Evolutionary conservation across 2,329 filamentous ascomycete species (phyloP).

Genomic region (Paraphaeosphaeria sporulosa): DNA sequence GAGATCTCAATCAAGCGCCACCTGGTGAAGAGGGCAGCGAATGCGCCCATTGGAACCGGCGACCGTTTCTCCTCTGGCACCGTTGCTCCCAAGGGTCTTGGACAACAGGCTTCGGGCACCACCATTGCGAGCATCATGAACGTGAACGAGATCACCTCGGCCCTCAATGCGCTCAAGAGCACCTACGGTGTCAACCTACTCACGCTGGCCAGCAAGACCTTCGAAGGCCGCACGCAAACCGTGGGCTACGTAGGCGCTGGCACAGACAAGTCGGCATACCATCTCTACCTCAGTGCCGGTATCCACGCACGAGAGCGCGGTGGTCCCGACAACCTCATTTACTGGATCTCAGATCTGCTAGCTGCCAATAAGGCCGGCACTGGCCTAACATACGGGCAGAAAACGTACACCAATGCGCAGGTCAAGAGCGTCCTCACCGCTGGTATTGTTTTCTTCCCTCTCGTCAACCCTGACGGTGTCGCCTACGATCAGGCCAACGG

Average conservation of each 20-base stretch:
- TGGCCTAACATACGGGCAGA: conserved; percentile 61
- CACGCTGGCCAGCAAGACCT: conserved; percentile 54
- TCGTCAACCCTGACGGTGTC: conserved; percentile 48
- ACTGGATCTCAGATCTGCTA: conserved; percentile 66
- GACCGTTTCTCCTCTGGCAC: conserved; percentile 53
- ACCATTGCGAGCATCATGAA: conserved; percentile 56
- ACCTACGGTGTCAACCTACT: conserved; percentile 52
- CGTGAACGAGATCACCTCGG: conserved; percentile 55
- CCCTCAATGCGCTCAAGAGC: conserved; percentile 53
- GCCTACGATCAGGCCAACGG: conserved; percentile 43
- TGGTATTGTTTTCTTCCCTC: conserved; percentile 61
- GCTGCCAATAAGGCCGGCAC: conserved; percentile 59
- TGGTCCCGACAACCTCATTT: conserved; percentile 63
- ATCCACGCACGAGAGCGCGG: conserved; percentile 68
- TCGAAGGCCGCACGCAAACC: conserved; percentile 51
- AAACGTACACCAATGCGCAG: conserved; percentile 60
- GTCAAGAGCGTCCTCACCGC: conserved; percentile 60
- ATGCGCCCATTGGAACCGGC: conserved; percentile 48
- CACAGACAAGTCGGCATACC: conserved; percentile 53
- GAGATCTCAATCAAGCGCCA: conserved; percentile 34
- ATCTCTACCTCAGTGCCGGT: conserved; percentile 61
- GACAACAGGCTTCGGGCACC: conserved; percentile 31
- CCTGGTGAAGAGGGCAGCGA: conserved; percentile 38
- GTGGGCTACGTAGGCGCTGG: conserved; percentile 52
- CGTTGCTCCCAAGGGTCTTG: conserved; percentile 52